These are phyloP conservation scores for Pichia sporocuriosa DNA, from an alignment of 805 yeast genomes.

Conservation along the genomic window DNA sequence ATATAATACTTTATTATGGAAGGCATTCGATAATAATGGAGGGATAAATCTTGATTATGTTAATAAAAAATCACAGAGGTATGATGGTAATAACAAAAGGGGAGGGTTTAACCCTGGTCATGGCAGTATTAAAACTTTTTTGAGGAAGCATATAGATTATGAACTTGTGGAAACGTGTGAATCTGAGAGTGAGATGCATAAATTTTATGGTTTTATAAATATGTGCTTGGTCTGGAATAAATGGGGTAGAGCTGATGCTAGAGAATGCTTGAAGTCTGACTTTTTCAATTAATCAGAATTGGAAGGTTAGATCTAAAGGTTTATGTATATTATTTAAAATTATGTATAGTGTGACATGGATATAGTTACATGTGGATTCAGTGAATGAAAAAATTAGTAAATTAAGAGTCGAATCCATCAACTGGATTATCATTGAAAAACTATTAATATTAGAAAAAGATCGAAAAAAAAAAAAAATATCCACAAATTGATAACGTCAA, in stretches of 20 bases:
- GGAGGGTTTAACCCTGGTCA: constrained; percentile 19
- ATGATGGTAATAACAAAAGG: constrained; percentile 8
- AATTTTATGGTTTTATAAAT: constrained; percentile 25
- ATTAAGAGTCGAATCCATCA: too few relatives aligned
- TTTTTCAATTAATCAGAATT: too few relatives aligned
- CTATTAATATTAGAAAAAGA: too few relatives aligned
- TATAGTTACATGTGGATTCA: too few relatives aligned
- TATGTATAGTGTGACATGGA: too few relatives aligned
- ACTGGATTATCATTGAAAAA: too few relatives aligned
- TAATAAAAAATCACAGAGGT: constrained; percentile 13
- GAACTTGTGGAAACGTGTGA: constrained; percentile 3
- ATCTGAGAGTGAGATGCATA: neutral
- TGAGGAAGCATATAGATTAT: constrained; percentile 9
- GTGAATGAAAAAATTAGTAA: too few relatives aligned
- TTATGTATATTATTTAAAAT: too few relatives aligned
- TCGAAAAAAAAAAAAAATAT: too few relatives aligned
- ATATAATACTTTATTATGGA: constrained; percentile 31
- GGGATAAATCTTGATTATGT: constrained; percentile 19
- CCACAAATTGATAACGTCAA: too few relatives aligned
- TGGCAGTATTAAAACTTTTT: constrained; percentile 15
- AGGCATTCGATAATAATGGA: constrained; percentile 29
- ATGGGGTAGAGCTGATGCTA: constrained; percentile 19
- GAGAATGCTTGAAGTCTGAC: constrained; percentile 1
- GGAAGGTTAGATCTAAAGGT: too few relatives aligned
- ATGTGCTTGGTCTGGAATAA: constrained; percentile 32